Evolutionary conservation across 2,329 filamentous ascomycete genomes (phyloP).

Genomic region (Aaosphaeria arxii): DNA sequence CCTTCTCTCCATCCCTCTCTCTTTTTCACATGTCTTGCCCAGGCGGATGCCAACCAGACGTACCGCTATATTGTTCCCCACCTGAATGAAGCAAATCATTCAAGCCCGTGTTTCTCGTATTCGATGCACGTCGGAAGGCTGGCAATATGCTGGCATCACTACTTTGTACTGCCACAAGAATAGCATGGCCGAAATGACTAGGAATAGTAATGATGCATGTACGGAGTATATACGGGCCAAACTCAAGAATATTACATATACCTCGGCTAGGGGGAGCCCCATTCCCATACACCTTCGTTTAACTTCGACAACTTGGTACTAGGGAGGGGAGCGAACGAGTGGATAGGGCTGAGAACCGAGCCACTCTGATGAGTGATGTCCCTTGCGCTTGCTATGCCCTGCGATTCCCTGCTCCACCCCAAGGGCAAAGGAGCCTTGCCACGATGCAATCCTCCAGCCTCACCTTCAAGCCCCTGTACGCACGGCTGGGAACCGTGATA

Average conservation of each 20-base stretch:
- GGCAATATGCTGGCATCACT: no score
- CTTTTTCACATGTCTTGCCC: no score
- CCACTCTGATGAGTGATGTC: slow-evolving; percentile 1
- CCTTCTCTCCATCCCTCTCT: no score
- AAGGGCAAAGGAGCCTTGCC: slow-evolving; percentile 15
- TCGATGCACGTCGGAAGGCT: no score
- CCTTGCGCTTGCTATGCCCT: no score
- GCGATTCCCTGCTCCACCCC: neutral
- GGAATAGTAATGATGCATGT: neutral
- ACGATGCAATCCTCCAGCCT: no score
- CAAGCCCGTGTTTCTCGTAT: no score
- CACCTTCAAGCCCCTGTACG: no score
- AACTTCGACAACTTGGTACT: slow-evolving; percentile 5
- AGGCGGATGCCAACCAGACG: no score
- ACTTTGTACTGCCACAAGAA: no score
- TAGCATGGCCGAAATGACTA: neutral
- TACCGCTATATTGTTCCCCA: no score
- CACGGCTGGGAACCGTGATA: slow-evolving; percentile 10
- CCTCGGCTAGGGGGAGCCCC: slow-evolving; percentile 3
- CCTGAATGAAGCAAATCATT: no score
- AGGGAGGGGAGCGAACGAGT: slow-evolving; percentile 10
- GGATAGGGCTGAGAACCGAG: slow-evolving; percentile 10
- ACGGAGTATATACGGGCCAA: neutral
- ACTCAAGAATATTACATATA: neutral
- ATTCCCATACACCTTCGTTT: slow-evolving; percentile 9